Evolutionary conservation across 805 yeast species (phyloP), one percentile per base, ranked within the genome.

Genomic region (Ogataea glucozyma): DNA sequence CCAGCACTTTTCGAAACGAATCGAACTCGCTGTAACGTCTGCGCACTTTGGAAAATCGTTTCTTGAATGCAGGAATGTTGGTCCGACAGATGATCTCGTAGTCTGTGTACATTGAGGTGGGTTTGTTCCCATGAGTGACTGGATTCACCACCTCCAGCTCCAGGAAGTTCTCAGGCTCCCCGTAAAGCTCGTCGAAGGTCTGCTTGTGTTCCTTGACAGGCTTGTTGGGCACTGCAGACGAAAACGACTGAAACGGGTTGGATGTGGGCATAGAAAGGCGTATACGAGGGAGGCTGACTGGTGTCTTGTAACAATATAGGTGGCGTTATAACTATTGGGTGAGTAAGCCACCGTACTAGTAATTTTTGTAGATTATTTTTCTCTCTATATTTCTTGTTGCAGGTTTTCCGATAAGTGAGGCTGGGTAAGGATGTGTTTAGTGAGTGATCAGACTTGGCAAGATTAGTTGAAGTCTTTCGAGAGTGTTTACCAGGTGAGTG

Each of bases 11-110:
- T 48, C 87, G 74, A 58, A 91, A 87, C 18, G 78, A 73, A 47
- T 86, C 98, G 62, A 91, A 91, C 58, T 93, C 98, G 32, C 89
- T 79, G 69, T 88, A 91, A 37, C 98, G 67, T 54, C 99, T 75
- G 47, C 97, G 78, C 6, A 89, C 96, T 23, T 72, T 66, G 22
- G 88, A 79, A 30, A 64, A 63, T 39, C 81, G 70, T 47, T 78
- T 75, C 49, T 77, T 77, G 66, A 93, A 91, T 2, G 89, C 82
- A 1, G 98, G 98, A 43, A 93, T 79, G 64, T 93, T 91, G 18
- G 97, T 91, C 40, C 89, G 73, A 62, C 97, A 88, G 7, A 85
- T 72, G 17, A 91, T 79, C 64, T 90, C 97, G 64, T 91, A 91
- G 65, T 91, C 98, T 8, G 98, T 91, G 62, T 74, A 91, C 81